phyloP scores from a whole-genome alignment of 1,284 basidiomycete genomes.

The Ceratobasidium sp. region DNA sequence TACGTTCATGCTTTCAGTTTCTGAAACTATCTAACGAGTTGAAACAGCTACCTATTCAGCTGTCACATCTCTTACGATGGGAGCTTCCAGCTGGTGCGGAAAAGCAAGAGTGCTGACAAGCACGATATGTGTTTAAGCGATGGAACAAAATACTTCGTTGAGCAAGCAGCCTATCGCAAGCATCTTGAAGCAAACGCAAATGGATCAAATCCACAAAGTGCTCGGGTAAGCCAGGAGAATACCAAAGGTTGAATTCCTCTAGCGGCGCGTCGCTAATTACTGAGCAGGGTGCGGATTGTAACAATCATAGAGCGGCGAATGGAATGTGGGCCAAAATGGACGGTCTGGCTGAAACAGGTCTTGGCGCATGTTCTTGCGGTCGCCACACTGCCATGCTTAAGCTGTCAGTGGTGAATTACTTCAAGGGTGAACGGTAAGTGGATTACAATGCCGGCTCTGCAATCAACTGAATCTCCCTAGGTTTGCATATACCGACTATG shows the following conservation, averaged over 20 bases:
- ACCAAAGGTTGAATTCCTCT: too few relatives aligned
- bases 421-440: constrained; percentile 1
- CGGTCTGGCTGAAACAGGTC: background rate
- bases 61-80: constrained; percentile 8
- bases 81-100: background rate
- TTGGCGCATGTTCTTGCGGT: constrained; percentile 8
- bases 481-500: constrained; percentile 26
- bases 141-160: constrained; percentile 9
- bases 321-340: background rate
- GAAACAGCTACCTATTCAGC: background rate
- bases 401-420: background rate
- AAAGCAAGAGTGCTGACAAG: background rate
- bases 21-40: background rate
- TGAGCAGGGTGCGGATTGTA: background rate
- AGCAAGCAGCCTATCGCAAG: background rate
- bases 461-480: background rate
- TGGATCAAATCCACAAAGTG: too few relatives aligned
- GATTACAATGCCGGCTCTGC: background rate
- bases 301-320: constrained; percentile 1
- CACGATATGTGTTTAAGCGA: constrained; percentile 3
- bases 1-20: background rate
- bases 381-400: background rate
- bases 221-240: too few relatives aligned
- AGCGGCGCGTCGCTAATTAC: background rate
- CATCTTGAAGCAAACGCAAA: too few relatives aligned